These are phyloP conservation scores for Elaphomyces granulatus DNA, from an alignment of 495 filamentous ascomycete genomes.

Conservation along the genomic window DNA sequence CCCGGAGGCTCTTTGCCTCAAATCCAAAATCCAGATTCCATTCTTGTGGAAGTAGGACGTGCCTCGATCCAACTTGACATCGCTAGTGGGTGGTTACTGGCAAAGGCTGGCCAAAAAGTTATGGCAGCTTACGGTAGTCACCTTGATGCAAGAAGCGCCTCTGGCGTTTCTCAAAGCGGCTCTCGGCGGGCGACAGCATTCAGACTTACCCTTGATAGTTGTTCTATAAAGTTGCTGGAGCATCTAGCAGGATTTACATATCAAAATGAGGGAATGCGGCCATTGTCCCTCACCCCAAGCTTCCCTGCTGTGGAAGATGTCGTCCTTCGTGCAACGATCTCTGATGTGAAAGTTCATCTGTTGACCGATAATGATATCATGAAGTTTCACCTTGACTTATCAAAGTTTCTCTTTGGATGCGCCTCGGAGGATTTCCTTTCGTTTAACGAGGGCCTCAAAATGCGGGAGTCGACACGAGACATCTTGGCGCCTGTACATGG, in stretches of 20 bases:
- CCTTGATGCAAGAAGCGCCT: not conserved
- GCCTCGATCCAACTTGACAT: conserved; percentile 50
- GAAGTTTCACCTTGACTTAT: conserved; percentile 27
- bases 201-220: conserved; percentile 36
- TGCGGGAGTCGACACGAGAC: conserved; percentile 58
- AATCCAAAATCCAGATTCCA: not conserved
- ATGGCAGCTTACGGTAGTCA: conserved; percentile 26
- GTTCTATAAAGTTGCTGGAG: conserved; percentile 52
- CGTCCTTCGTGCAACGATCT: conserved; percentile 18
- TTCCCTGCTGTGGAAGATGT: conserved; percentile 21
- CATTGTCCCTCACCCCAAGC: conserved; percentile 12
- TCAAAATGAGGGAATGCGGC: conserved; percentile 7
- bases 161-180: not conserved
- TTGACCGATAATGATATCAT: conserved; percentile 10
- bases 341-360: conserved; percentile 18
- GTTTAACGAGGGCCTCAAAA: conserved; percentile 49
- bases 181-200: conserved; percentile 10
- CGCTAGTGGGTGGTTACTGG: conserved; percentile 49
- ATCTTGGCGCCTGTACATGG: conserved; percentile 40
- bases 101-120: conserved; percentile 43
- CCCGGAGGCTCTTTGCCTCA: conserved; percentile 4
- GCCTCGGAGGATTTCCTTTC: conserved; percentile 58
- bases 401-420: conserved; percentile 62
- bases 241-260: conserved; percentile 34
- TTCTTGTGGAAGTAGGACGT: conserved; percentile 45